Base-by-base conservation (phyloP, 345 rosid genomes). In the Jatropha curcas region DNA sequence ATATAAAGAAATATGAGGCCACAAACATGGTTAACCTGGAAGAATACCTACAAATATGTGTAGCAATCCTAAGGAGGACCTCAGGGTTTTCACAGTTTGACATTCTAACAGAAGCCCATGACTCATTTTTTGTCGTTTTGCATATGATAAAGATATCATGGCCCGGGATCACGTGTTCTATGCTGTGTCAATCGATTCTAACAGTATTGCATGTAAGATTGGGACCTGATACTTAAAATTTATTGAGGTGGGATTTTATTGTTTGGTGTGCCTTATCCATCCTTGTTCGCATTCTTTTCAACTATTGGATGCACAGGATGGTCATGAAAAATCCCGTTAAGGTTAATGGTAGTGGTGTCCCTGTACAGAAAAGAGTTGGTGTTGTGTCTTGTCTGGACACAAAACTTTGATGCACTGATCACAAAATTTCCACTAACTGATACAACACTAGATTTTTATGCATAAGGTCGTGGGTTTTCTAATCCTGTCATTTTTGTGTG, bases 211-310 rank as follows among this genome's bases (percentile, higher is more conserved):
- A 11, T 43, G 5, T 45, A 16, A 71, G 52, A 34, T 17, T 58
- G 56, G 67, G 33, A 48, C 60, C 60, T 14, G 52, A 27, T 45
- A 46, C 41, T 3, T 10, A 17, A 22, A 35, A 25, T 60, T 67
- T 39, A 34, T 7, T 50, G 51, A 52, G 62, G 68, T 30, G 6
- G 27, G 68, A 39, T 68, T 52, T 68, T 16, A 51, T 62, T 12
- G 53, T 68, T 59, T 20, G 45, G 31, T 20, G 55, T 27, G 72
- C 67, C 72, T 59, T 35, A 27, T 59, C 68, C 60, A 22, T 59
- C n/a, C 8, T 41, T 7, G 22, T 37, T 57, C 30, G 12, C 7
- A 13, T 27, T 56, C 71, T 45, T 34, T n/a, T 60, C 57, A 13
- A 34, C 30, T 33, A 31, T 35, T 74, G 70, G 66, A 46, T 33